Base-by-base conservation (phyloP, 1,139 yeast species). In the Candida sanyaensis region DNA sequence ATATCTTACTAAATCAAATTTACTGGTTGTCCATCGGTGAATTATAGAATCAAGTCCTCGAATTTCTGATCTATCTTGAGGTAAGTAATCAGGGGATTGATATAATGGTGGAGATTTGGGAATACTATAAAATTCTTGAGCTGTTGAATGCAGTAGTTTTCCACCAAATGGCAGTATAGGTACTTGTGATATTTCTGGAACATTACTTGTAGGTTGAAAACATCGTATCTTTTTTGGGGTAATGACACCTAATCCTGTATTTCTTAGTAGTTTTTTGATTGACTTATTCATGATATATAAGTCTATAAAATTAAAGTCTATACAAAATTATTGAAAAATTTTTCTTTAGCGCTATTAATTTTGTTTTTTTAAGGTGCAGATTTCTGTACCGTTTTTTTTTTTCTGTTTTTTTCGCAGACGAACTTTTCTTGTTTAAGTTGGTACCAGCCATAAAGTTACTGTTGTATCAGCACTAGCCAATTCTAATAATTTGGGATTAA, bases 391-490 rank as follows among this genome's bases (percentile, higher is more conserved):
- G n/a, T n/a, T 43, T 27, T 46, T 37, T 41, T 41, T 28, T 6
- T 34, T 34, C 24, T 17, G 11, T 13, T 30, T 32, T 12, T 6
- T 32, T 32, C 12, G 17, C n/a, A 17, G 21, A 17, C 3, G 21
- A 17, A 17, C 21, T 17, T 17, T 17, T 17, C 21, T 17, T 3
- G 28, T 36, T 7, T 36, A 38, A 26, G 37, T 24, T 7, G 77
- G 73, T 17, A 17, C 21, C 48, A 68, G 71, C 80, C 80, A 75
- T 41, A 75, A 55, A 8, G 69, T 53, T 3, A 75, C 79, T 2
- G 65, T 55, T 39, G 78, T 79, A 66, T 91, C 96, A 10, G 96
- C 97, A 1, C 96, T 81, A 1, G 95, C 95, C 59, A 92, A 71
- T 58, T 86, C 80, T 63, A 87, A 79, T 47, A 83, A 73, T 60